Base-by-base conservation (phyloP, 257 asterid genomes). In the Forsythia viridissima region DNA sequence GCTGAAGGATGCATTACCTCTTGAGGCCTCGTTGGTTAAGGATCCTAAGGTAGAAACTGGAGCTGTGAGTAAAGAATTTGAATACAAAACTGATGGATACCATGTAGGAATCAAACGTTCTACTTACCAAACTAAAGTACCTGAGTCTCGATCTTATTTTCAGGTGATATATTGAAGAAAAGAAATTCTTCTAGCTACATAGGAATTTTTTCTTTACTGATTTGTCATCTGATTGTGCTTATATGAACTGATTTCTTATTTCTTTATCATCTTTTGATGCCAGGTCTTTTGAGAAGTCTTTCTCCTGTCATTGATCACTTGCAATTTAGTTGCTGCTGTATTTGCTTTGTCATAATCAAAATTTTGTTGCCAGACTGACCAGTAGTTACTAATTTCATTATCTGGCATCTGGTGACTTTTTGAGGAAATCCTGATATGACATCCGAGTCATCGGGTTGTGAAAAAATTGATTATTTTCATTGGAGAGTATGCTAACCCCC, bases 1-100 rank as follows among this genome's bases (percentile, higher is more conserved):
- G 12, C 84, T 84, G 71, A 88, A 84, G 74, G 91, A 88, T 74
- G 88, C 86, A 37, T 76, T 77, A 71, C 91, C 92, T 82, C 93
- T 82, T 66, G 92, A 89, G 80, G 85, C 86, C 4, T 85, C 86
- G 10, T 20, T 80, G 24, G 77, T 9, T 37, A 85, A 59, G 42
- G 91, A 82, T 72, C 63, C 86, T 15, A 85, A 88, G 77, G 78
- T 77, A 75, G 91, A 85, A 72, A 79, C 79, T 72, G 81, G 85
- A 70, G 74, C 70, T 68, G 40, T 39, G 72, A 81, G 69, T 74
- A 92, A 84, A 67, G 93, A 85, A 73, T 77, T 88, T n/a, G 86
- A 83, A 37, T 80, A 72, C 18, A 79, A 43, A 80, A 57, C 67
- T 76, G 74, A 80, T 36, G 82, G 81, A 44, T 80, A 52, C 67